A percentile compares a stretch with the other conserved stretches of the same genome.
Evolutionary conservation across 768 basidiomycete genomes (phyloP).

Genomic region (Pisolithus tinctorius): DNA sequence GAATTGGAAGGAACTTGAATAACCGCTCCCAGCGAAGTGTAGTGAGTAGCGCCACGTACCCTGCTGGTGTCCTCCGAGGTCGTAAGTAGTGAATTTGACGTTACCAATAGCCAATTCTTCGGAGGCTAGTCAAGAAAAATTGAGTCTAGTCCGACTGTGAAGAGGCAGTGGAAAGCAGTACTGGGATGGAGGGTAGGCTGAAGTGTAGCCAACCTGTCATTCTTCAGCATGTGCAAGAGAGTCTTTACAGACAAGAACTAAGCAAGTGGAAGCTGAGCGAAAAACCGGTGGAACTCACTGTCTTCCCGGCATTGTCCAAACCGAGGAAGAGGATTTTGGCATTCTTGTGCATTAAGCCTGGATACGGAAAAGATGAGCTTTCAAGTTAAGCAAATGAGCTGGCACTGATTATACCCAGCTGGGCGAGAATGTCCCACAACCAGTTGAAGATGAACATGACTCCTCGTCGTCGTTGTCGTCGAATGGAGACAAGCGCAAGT

Average conservation of each 20-base stretch:
- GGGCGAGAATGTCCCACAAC: conserved; percentile 94
- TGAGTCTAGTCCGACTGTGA: conserved; percentile 1
- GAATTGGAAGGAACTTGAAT: neutral
- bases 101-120: conserved; percentile 99
- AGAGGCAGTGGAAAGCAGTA: conserved; percentile 32
- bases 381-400: conserved; percentile 1
- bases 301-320: conserved; percentile 98
- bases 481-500: conserved; percentile 10
- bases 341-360: conserved; percentile 93
- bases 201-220: conserved; percentile 92
- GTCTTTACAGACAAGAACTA: conserved; percentile 46
- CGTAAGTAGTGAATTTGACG: conserved; percentile 98
- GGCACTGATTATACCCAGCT: conserved; percentile 61
- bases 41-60: conserved; percentile 39
- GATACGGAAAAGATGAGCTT: neutral
- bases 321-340: conserved; percentile 99
- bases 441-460: conserved; percentile 84
- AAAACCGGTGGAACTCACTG: conserved; percentile 44
- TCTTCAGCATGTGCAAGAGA: conserved; percentile 98
- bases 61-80: conserved; percentile 96
- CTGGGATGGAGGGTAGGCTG: conserved; percentile 99
- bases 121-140: conserved; percentile 55
- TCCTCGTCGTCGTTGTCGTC: conserved; percentile 7
- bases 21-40: conserved; percentile 1
- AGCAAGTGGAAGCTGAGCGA: neutral